Conservation (phyloP, 129 eudicot genomes). For the Centaurea solstitialis region DNA sequence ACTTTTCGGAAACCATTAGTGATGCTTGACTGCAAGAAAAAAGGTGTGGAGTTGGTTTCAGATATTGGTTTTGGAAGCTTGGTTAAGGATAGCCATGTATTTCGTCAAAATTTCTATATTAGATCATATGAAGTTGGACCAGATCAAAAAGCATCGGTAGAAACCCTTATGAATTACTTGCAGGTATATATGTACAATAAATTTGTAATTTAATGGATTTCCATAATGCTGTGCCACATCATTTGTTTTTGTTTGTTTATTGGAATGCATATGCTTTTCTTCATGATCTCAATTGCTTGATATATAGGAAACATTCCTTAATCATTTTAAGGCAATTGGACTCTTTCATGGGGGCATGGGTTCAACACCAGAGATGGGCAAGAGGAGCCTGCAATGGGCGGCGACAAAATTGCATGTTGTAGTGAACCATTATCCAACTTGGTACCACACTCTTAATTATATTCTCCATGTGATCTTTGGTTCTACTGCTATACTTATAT, state of each 20-base stretch:
- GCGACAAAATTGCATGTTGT: slow-evolving; percentile 69
- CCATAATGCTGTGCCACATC: background rate
- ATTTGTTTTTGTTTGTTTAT: background rate
- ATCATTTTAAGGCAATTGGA: slow-evolving; percentile 65
- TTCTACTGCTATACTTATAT: background rate
- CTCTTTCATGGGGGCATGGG: slow-evolving; percentile 69
- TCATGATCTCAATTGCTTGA: background rate
- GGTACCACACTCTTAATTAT: slow-evolving; percentile 33
- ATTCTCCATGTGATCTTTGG: background rate
- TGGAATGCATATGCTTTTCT: background rate
- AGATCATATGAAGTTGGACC: slow-evolving; percentile 85
- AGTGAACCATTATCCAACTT: slow-evolving; percentile 78
- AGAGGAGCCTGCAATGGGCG: slow-evolving; percentile 69
- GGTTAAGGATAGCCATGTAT: slow-evolving; percentile 59
- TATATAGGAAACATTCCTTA: slow-evolving; percentile 75
- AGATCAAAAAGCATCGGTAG: slow-evolving; percentile 66
- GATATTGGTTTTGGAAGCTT: slow-evolving; percentile 66
- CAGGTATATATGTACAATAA: slow-evolving; percentile 44
- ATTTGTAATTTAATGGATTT: background rate
- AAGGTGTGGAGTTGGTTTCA: slow-evolving; percentile 52
- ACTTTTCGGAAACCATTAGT: slow-evolving; percentile 78
- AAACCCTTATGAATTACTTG: slow-evolving; percentile 75
- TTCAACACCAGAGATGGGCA: slow-evolving; percentile 77
- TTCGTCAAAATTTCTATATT: slow-evolving; percentile 68
- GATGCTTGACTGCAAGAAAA: slow-evolving; percentile 83